phyloP scores from a whole-genome alignment of 2,329 filamentous ascomycete genomes.

The Colletotrichum sp. region DNA sequence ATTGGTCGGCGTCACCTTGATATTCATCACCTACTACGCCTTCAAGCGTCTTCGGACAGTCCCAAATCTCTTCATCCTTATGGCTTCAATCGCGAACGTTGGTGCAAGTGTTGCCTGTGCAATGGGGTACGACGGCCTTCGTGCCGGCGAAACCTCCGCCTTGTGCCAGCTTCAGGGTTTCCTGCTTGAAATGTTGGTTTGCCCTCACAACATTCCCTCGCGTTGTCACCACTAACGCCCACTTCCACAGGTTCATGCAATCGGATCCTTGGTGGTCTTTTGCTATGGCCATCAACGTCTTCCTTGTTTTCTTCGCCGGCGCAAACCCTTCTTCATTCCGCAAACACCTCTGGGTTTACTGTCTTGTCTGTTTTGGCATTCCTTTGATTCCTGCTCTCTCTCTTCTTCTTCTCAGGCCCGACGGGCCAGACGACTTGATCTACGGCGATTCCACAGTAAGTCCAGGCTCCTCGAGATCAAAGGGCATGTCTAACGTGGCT shows the following conservation, averaged over 20 bases:
- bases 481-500: not conserved
- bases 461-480: not conserved
- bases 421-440: constrained; percentile 26
- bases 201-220: not conserved
- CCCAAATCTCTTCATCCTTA: constrained; percentile 66
- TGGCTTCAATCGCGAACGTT: constrained; percentile 64
- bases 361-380: constrained; percentile 72
- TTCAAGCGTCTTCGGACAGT: constrained; percentile 61
- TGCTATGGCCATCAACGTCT: constrained; percentile 84
- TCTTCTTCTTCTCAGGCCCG: constrained; percentile 59
- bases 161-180: constrained; percentile 69
- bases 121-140: constrained; percentile 71
- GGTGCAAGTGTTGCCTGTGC: constrained; percentile 70
- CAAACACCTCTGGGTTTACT: constrained; percentile 75
- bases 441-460: constrained; percentile 64
- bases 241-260: constrained; percentile 72
- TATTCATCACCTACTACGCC: constrained; percentile 56
- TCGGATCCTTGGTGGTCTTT: constrained; percentile 80
- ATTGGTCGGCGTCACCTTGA: constrained; percentile 52
- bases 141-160: constrained; percentile 53
- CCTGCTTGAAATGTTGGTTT: constrained; percentile 69
- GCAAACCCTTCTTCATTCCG: constrained; percentile 70
- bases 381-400: constrained; percentile 71
- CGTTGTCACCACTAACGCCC: not conserved
- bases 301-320: constrained; percentile 69